These are phyloP conservation scores for Smittium culicis DNA, from an alignment of 371 early-diverging fungal species.

Conservation along the genomic window DNA sequence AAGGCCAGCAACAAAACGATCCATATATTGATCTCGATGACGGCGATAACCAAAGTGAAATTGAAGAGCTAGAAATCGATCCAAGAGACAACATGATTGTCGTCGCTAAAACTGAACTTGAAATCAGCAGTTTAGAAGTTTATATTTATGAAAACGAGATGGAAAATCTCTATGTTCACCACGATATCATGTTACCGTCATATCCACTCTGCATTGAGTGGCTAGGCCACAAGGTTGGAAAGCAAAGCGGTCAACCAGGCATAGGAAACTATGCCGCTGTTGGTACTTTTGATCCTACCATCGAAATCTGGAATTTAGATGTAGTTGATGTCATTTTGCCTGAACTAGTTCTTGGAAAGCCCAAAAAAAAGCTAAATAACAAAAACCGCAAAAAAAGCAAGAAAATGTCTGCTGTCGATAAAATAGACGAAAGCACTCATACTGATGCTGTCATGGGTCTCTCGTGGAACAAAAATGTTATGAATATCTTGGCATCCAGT, in stretches of 20 bases:
- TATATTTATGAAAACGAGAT: conserved; percentile 69
- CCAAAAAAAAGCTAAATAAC: conserved; percentile 29
- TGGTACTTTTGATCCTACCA: conserved; percentile 89
- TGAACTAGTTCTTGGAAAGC: conserved; percentile 69
- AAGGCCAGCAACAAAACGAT: conserved; percentile 17
- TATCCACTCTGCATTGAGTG: conserved; percentile 92
- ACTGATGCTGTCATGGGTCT: conserved; percentile 86
- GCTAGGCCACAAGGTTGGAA: conserved; percentile 60
- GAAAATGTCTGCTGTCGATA: conserved; percentile 33
- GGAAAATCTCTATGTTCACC: conserved; percentile 88
- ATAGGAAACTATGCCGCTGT: conserved; percentile 78
- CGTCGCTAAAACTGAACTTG: conserved; percentile 77
- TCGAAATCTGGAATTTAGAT: conserved; percentile 96
- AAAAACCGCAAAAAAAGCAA: conserved; percentile 39
- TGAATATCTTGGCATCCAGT: conserved; percentile 76
- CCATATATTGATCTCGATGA: conserved; percentile 20
- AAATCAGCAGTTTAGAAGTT: conserved; percentile 83
- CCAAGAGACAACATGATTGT: conserved; percentile 74
- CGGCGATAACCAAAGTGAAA: conserved; percentile 21
- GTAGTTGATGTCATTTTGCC: conserved; percentile 80
- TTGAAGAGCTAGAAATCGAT: conserved; percentile 53
- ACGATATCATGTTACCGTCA: conserved; percentile 93
- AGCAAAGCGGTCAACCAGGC: conserved; percentile 14
- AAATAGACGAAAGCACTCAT: conserved; percentile 45
- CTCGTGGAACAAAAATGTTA: conserved; percentile 75